Conservation (phyloP, 768 basidiomycete species). For the Mycena vulgaris region DNA sequence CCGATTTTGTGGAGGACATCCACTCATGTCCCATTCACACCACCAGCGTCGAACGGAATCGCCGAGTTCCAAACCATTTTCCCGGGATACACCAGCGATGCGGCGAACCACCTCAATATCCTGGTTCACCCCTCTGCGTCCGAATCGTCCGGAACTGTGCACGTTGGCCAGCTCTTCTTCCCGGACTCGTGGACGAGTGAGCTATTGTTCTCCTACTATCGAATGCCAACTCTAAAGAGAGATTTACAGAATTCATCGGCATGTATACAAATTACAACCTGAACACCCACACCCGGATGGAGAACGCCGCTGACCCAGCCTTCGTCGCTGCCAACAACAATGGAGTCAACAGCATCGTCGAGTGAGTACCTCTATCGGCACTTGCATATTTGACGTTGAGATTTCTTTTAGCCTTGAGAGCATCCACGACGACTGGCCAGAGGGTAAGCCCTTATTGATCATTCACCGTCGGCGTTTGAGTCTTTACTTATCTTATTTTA, state of each 20-base stretch:
- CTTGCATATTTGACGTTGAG: not conserved
- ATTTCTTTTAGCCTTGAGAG: slow-evolving; percentile 40
- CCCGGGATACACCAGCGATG: slow-evolving; percentile 53
- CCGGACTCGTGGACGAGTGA: slow-evolving; percentile 51
- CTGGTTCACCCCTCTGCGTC: slow-evolving; percentile 50
- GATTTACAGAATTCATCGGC: slow-evolving; percentile 41
- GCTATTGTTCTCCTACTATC: not conserved
- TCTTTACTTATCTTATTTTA: not conserved
- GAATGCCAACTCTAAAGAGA: not conserved
- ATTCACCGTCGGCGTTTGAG: not conserved
- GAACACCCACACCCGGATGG: slow-evolving; percentile 43
- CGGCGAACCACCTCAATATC: slow-evolving; percentile 56
- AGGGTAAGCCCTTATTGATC: slow-evolving; percentile 32
- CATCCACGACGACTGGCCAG: slow-evolving; percentile 50
- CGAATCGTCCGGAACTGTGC: slow-evolving; percentile 44
- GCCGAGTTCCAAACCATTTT: slow-evolving; percentile 57
- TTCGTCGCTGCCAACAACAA: slow-evolving; percentile 43
- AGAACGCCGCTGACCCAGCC: slow-evolving; percentile 50
- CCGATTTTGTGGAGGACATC: slow-evolving; percentile 51
- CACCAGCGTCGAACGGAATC: slow-evolving; percentile 49
- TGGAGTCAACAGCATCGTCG: slow-evolving; percentile 48
- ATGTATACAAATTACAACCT: slow-evolving; percentile 48
- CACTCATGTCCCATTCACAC: slow-evolving; percentile 38
- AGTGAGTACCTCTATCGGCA: slow-evolving; percentile 36
- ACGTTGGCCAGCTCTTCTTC: slow-evolving; percentile 59